Evolutionary conservation across 805 yeast species (phyloP), one percentile per base, ranked within the genome.

Genomic region (Jamesozyma gamospora): DNA sequence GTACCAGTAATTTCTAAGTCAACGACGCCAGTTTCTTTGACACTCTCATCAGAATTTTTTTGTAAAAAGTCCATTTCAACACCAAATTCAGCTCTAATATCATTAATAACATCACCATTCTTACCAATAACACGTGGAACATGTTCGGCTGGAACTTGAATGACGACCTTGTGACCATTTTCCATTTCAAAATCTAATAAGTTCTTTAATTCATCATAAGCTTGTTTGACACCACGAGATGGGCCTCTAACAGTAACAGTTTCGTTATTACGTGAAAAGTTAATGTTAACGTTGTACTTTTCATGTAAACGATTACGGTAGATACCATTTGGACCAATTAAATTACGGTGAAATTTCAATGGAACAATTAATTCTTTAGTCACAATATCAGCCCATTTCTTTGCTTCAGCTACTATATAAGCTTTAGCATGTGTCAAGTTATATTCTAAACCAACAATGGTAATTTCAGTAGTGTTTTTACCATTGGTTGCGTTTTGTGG

Each of bases 81-180:
- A 36, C 69, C 70, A 37, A 62, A 60, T 38, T 64, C 70, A 41
- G 80, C 87, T 45, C 84, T 75, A 42, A 94, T 79, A 54, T 82
- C 84, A 46, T 79, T 82, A 53, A 92, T 81, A 37, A 72, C 74
- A 45, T 84, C 90, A 57, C 97, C 96, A 44, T 71, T 70, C 55
- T 82, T 86, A 53, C 98, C 98, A 58, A 92, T 87, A 42, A 92
- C 78, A 56, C 86, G 72, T 16, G 96, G 72, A 43, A 90, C 72
- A n/a, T 86, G 79, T 44, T 71, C 74, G 32, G 70, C 58, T 29
- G 96, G 94, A 37, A 92, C 79, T 35, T 65, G 57, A 31, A 90
- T 58, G n/a, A 66, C 64, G 47, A 75, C 69, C 42, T 73, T 71
- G 64, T 75, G 75, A 14, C 95, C 90, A 56, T 87, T 85, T 51